Conservation (phyloP, 2,329 filamentous ascomycete genomes). For the Scopulariopsis brevicaulis region DNA sequence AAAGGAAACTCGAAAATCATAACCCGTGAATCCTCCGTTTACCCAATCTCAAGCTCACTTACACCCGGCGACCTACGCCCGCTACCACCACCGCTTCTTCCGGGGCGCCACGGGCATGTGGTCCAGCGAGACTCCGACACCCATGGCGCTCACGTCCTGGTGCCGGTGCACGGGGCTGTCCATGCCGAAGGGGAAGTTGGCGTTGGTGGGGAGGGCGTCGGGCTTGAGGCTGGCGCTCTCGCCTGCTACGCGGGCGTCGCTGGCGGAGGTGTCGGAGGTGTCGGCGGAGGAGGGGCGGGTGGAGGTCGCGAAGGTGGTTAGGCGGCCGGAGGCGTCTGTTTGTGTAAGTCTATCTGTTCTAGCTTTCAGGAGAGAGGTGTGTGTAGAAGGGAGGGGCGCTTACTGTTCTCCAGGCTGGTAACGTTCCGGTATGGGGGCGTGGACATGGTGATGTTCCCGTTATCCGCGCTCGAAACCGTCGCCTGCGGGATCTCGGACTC, state of each 20-base stretch:
- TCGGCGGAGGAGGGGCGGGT: not conserved
- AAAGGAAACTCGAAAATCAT: not conserved
- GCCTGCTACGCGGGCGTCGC: not conserved
- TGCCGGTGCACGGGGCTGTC: not conserved
- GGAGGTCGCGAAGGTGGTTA: not conserved
- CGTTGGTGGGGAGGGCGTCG: not conserved
- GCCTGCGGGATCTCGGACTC: not conserved
- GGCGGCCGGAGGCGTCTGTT: not conserved
- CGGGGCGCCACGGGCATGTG: not conserved
- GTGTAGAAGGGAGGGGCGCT: not conserved
- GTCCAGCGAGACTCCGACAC: not conserved
- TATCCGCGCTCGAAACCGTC: not conserved
- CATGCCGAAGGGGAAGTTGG: not conserved
- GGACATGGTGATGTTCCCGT: not conserved
- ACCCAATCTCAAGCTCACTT: not conserved
- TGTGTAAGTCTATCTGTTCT: not conserved
- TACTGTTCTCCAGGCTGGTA: not conserved
- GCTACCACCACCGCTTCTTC: not conserved
- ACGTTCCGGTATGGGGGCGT: not conserved
- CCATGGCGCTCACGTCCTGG: not conserved
- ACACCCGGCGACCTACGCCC: not conserved
- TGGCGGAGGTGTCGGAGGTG: not conserved
- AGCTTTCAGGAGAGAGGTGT: not conserved
- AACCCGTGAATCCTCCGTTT: not conserved
- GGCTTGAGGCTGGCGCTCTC: not conserved